Conservation (phyloP, 768 basidiomycete species). For the Tremella mesenterica region DNA sequence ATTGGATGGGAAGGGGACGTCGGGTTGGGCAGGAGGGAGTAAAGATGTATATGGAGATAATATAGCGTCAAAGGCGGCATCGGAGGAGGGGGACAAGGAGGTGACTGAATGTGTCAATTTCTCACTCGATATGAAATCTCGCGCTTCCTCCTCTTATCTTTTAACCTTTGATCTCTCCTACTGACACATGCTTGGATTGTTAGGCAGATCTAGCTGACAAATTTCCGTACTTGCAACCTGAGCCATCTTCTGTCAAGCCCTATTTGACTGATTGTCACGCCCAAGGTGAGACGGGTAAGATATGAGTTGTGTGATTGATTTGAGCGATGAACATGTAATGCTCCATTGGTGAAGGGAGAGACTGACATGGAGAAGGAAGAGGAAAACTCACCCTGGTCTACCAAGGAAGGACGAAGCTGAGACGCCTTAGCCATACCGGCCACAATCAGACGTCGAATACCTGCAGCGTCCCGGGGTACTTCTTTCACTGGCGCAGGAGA, state of each 20-base stretch:
- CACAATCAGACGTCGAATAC: constrained; percentile 35
- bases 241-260: too few species aligned
- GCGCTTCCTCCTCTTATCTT: not conserved
- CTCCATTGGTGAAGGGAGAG: too few species aligned
- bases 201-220: too few species aligned
- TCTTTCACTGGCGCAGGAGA: constrained; percentile 15
- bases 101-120: constrained; percentile 11
- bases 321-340: too few species aligned
- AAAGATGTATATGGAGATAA: constrained; percentile 38
- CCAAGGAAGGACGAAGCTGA: constrained; percentile 20
- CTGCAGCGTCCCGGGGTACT: constrained; percentile 31
- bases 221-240: too few species aligned
- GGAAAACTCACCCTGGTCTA: constrained; percentile 20
- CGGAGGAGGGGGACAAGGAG: constrained; percentile 25
- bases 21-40: constrained; percentile 30
- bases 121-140: too few species aligned
- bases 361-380: too few species aligned
- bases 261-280: too few species aligned
- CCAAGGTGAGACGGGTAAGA: too few species aligned
- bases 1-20: constrained; percentile 16
- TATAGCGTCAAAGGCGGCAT: constrained; percentile 38
- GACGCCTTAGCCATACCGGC: constrained; percentile 36
- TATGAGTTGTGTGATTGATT: too few species aligned
- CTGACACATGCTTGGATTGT: too few species aligned
- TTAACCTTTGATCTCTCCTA: too few species aligned